These are phyloP conservation scores for Bryoglossum gracile DNA, from an alignment of 495 filamentous ascomycete species.

Conservation along the genomic window DNA sequence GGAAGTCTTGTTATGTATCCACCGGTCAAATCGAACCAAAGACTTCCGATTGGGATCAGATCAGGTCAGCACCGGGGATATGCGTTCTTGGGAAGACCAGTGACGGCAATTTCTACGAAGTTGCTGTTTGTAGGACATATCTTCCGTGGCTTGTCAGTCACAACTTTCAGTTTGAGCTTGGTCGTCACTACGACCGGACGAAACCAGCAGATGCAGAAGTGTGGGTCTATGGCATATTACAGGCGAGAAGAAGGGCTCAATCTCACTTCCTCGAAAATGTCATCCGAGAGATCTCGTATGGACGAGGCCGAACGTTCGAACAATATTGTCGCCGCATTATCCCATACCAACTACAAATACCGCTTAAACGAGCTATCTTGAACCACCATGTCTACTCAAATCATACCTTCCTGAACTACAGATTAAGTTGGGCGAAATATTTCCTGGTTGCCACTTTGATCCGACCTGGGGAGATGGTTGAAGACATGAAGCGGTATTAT, in stretches of 20 bases:
- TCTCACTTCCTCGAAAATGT: not conserved
- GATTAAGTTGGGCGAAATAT: not conserved
- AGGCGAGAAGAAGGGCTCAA: not conserved
- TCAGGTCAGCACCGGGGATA: too few species aligned
- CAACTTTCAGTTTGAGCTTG: too few species aligned
- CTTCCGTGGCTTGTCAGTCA: not conserved
- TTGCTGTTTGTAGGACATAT: not conserved
- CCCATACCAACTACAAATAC: too few species aligned
- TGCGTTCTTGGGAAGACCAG: too few species aligned
- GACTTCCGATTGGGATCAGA: not conserved
- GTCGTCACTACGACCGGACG: too few species aligned
- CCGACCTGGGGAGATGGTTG: not conserved
- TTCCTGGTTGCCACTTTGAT: conserved; percentile 2
- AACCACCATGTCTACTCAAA: conserved; percentile 6
- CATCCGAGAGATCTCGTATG: not conserved
- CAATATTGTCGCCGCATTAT: too few species aligned
- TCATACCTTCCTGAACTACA: not conserved
- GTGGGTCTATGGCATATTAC: too few species aligned
- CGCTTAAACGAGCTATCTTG: too few species aligned
- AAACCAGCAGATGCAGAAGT: too few species aligned
- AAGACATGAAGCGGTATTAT: not conserved
- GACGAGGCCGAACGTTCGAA: not conserved
- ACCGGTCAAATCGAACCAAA: not conserved
- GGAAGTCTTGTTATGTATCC: conserved; percentile 4
- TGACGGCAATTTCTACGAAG: too few species aligned